Conservation (phyloP, 345 rosid genomes). For the Rhodamnia rubescens region DNA sequence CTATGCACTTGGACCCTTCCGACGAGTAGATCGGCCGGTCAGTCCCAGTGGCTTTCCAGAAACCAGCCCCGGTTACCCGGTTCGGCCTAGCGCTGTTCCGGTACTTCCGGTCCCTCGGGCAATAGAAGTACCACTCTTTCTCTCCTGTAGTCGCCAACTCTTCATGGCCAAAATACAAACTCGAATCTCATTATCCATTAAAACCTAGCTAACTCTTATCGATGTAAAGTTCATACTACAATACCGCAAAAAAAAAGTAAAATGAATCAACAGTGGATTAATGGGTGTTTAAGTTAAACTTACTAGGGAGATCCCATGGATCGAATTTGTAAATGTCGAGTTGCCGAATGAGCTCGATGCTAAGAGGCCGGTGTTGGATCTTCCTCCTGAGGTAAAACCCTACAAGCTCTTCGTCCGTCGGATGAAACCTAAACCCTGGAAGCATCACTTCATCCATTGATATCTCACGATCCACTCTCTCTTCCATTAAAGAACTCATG, state of each 20-base stretch:
- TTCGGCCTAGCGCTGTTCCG: conserved; percentile 87
- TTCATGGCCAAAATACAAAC: not conserved
- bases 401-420: conserved; percentile 92
- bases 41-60: conserved; percentile 96
- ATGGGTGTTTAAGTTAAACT: not conserved
- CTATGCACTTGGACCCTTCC: conserved; percentile 76
- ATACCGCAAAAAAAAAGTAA: not conserved
- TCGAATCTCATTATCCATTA: not conserved
- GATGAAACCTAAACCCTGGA: conserved; percentile 94
- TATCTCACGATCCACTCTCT: conserved; percentile 19
- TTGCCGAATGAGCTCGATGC: conserved; percentile 80
- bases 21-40: conserved; percentile 90
- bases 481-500: not conserved
- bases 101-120: conserved; percentile 90
- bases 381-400: conserved; percentile 82
- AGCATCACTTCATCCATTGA: conserved; percentile 54
- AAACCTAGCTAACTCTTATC: not conserved
- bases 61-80: conserved; percentile 82
- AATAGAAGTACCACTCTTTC: conserved; percentile 88
- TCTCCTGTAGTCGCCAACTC: conserved; percentile 76
- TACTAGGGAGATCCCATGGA: conserved; percentile 98
- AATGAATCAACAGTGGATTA: not conserved
- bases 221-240: not conserved
- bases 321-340: conserved; percentile 88
- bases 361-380: conserved; percentile 60